phyloP scores from a whole-genome alignment of 139 green algal species.

The Micractinium sp. region DNA sequence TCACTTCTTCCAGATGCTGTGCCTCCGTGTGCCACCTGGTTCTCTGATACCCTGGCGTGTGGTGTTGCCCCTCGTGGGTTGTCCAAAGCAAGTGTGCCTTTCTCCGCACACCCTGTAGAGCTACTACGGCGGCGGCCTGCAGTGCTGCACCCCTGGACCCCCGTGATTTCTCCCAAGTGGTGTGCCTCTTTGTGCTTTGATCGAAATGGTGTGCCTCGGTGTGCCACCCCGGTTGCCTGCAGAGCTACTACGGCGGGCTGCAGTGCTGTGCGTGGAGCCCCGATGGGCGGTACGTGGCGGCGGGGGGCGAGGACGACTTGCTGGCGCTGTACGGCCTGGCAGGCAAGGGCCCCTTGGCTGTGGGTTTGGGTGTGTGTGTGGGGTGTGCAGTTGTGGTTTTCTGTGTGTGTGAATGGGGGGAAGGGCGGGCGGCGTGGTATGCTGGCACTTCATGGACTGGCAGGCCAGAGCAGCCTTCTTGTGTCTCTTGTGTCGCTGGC shows the following conservation, averaged over 20 bases:
- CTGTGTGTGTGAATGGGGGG: background rate
- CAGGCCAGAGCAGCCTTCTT: too few relatives aligned
- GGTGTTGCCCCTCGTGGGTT: too few relatives aligned
- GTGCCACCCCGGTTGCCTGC: background rate
- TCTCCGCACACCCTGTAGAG: too few relatives aligned
- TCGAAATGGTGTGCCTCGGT: background rate
- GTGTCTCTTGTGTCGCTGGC: too few relatives aligned
- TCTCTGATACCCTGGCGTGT: too few relatives aligned
- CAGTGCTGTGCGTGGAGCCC: constrained; percentile 88
- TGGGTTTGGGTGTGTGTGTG: background rate
- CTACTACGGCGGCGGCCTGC: background rate
- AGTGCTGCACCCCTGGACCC: background rate
- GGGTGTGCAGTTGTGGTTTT: too few relatives aligned
- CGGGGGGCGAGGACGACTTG: constrained; percentile 93
- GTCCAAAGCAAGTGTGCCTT: too few relatives aligned
- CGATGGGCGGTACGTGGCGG: constrained; percentile 81
- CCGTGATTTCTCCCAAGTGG: too few relatives aligned
- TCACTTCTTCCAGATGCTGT: background rate
- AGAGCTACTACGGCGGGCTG: constrained; percentile 90
- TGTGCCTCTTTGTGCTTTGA: background rate
- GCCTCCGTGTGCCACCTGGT: too few relatives aligned
- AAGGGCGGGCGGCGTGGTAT: too few relatives aligned
- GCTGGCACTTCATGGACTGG: too few relatives aligned
- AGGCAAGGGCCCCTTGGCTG: background rate
- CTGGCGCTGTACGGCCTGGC: constrained; percentile 79